These are phyloP conservation scores for Alternaria conjuncta DNA, from an alignment of 2,329 filamentous ascomycete genomes.

Conservation along the genomic window DNA sequence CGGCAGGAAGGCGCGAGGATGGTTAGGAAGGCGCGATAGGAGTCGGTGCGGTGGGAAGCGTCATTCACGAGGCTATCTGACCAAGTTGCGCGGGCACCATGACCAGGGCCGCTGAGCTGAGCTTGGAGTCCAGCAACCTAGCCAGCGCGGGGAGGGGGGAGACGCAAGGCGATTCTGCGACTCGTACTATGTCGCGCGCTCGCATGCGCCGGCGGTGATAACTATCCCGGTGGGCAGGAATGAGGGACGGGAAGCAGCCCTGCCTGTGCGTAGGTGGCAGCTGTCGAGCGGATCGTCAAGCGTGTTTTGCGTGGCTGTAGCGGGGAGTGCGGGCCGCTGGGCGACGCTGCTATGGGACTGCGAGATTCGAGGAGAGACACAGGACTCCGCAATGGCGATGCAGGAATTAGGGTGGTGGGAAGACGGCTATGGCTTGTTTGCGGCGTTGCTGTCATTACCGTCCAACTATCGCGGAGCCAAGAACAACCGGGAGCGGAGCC, in stretches of 20 bases:
- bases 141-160: slow-evolving; percentile 11
- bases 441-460: background rate
- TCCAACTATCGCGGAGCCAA: slow-evolving; percentile 2
- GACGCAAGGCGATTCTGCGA: slow-evolving; percentile 11
- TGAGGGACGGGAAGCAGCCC: slow-evolving; percentile 11
- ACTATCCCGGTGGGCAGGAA: slow-evolving; percentile 2
- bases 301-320: slow-evolving; percentile 17
- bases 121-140: slow-evolving; percentile 14
- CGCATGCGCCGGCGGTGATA: slow-evolving; percentile 19
- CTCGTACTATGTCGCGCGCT: slow-evolving; percentile 15
- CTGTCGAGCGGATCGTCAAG: slow-evolving; percentile 22
- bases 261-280: slow-evolving; percentile 17
- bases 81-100: slow-evolving; percentile 40
- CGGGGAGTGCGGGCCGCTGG: slow-evolving; percentile 22
- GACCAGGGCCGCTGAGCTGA: slow-evolving; percentile 36
- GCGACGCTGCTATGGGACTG: slow-evolving; percentile 1
- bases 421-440: background rate
- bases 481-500: slow-evolving; percentile 2
- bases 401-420: background rate
- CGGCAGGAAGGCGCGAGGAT: slow-evolving; percentile 21
- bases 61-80: slow-evolving; percentile 48
- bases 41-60: slow-evolving; percentile 27
- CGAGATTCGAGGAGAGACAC: background rate
- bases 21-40: slow-evolving; percentile 22
- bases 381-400: background rate